A percentile compares a stretch with the other conserved stretches of the same genome.
Evolutionary conservation across 106 monocot genomes (phyloP).

Genomic region (Xerophyta viscosa): DNA sequence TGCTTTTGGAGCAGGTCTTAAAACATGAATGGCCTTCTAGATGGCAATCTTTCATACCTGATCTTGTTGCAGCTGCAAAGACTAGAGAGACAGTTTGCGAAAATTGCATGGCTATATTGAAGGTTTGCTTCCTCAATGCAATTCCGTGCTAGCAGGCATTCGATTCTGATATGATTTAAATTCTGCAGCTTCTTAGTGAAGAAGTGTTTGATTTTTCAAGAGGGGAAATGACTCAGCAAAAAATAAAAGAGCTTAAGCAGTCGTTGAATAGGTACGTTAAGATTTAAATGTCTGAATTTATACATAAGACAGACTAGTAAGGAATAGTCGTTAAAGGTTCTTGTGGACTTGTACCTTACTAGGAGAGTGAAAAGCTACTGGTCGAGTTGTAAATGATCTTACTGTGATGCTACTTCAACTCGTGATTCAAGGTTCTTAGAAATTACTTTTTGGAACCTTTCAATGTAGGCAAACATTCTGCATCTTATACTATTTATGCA

Average conservation of each 20-base stretch:
- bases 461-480: too few species aligned
- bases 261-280: conserved; percentile 73
- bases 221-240: conserved; percentile 98
- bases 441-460: too few species aligned
- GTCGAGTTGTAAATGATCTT: too few species aligned
- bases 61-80: conserved; percentile 94
- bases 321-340: too few species aligned
- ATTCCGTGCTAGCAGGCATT: too few species aligned
- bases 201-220: conserved; percentile 99
- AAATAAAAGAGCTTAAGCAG: conserved; percentile 94
- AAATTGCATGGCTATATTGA: conserved; percentile 98
- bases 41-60: conserved; percentile 93
- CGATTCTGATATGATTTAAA: conserved; percentile 1
- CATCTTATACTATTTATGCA: too few species aligned
- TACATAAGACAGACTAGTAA: too few species aligned
- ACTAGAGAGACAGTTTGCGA: conserved; percentile 96
- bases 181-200: conserved; percentile 89
- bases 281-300: background rate
- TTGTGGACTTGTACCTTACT: too few species aligned
- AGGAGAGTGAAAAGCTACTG: too few species aligned
- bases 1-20: conserved; percentile 44
- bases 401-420: too few species aligned
- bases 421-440: too few species aligned
- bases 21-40: conserved; percentile 99
- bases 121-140: too few species aligned